Base-by-base conservation (phyloP, 116 monocot species). In the Zostera marina region DNA sequence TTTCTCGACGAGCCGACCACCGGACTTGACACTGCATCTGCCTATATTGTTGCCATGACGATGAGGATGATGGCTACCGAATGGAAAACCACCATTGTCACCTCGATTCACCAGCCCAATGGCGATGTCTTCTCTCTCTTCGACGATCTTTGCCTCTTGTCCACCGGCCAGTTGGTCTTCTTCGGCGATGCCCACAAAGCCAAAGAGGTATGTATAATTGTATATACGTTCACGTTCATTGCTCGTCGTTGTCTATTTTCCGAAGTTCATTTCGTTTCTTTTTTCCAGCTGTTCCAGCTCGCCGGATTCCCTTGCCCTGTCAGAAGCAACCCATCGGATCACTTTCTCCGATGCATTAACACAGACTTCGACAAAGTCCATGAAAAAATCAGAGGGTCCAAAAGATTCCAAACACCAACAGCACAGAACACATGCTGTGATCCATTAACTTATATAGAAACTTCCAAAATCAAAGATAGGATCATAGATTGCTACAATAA, bases 1-100 rank as follows among this genome's bases (percentile, higher is more conserved):
- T 96, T 96, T 71, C 68, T 88, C 14, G 94, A 96, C 22, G 94
- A 96, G 60, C 89, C 94, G 59, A 96, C 94, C 2, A 81, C 79
- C n/a, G 85, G 89, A 0, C 80, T 96, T 12, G 94, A 96, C 56
- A 85, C 81, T 41, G 89, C 89, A 0, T 68, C 94, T 0, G 77
- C 89, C 3, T 89, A 79, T 65, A 79, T 84, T 26, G 82, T 96
- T 7, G 67, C 73, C 8, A 66, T 73, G 67, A 77, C 78, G 8
- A 68, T 96, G 9, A 59, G 65, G 44, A 76, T 79, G 62, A 79
- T 89, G 73, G 77, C 82, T 0, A 40, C 65, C 11, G 89, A 88
- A 26, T 85, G 94, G 42, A 76, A 76, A 53, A 92, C 87, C 5
- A 32, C 32, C 8, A 61, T 92, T 8, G 61, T 92, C 5, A 73